Base-by-base conservation (phyloP, 352 stramenopile species). In the Phytophthora meadii region DNA sequence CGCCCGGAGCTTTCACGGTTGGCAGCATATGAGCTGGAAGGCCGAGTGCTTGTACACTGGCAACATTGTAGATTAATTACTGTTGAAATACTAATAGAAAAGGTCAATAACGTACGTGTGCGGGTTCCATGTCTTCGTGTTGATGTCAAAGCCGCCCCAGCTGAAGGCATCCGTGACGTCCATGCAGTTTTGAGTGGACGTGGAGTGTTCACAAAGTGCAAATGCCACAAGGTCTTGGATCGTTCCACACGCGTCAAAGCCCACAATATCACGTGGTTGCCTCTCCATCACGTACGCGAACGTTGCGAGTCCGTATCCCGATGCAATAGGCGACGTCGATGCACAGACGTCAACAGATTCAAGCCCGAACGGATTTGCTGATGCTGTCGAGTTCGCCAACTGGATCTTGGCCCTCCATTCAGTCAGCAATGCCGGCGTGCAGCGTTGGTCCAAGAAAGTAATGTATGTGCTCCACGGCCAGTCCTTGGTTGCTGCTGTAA, bases 221-320 rank as follows among this genome's bases (percentile, higher is more conserved):
- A 90, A 92, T 12, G 75, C 76, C 0, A 93, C 51, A 1, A 93
- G 70, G 45, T 93, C 84, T 57, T 87, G 79, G 52, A 93, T 90
- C 8, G 82, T 93, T 9, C 84, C 84, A 52, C 82, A 93, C 6
- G 75, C 60, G 37, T 93, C 84, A 46, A 77, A 92, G 0, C 45
- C 56, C 15, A 58, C 44, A 0, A 92, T 51, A 12, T 64, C 44
- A 1, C 36, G 48, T 1, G 77, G 59, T 2, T 66, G 47, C 0
- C 55, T 66, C 25, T 66, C 37, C 40, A 90, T 17, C 30, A 79
- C 78, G 39, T 90, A 77, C 11, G 81, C 75, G 52, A 77, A 93
- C 5, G 79, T 88, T 25, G 82, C 82, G 10, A 93, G 64, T 1
- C 81, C 84, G 50, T 92, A 90, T 0, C 84, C 84, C 2, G 77